These are phyloP conservation scores for Nyssa sinensis DNA, from an alignment of 148 eudicot genomes.

Conservation along the genomic window DNA sequence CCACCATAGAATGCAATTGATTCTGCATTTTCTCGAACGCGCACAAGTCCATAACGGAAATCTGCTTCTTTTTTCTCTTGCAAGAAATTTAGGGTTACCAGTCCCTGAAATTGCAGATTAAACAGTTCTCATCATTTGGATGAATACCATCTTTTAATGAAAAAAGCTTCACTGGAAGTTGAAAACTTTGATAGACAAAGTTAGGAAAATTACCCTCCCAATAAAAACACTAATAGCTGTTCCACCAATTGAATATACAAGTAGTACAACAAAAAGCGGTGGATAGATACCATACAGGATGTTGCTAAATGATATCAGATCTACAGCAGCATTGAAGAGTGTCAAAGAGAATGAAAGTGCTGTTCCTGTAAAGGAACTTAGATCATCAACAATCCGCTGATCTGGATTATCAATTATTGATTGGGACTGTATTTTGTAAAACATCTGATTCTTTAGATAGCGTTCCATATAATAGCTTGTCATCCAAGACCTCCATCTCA, in stretches of 20 bases:
- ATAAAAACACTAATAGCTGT: conserved; percentile 72
- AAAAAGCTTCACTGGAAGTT: conserved; percentile 1
- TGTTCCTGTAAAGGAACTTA: conserved; percentile 88
- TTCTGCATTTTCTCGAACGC: conserved; percentile 93
- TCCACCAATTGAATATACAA: conserved; percentile 81
- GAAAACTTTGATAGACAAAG: not conserved
- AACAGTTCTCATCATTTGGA: conserved; percentile 10
- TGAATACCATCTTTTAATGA: not conserved
- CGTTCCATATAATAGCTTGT: conserved; percentile 80
- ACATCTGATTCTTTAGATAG: conserved; percentile 67
- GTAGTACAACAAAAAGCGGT: conserved; percentile 77
- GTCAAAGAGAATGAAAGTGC: conserved; percentile 81
- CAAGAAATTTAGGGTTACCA: conserved; percentile 71
- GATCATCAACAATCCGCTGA: conserved; percentile 93
- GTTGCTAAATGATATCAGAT: conserved; percentile 88
- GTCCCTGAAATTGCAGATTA: conserved; percentile 46
- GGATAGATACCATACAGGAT: conserved; percentile 86
- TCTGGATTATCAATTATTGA: conserved; percentile 93
- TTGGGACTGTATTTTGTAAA: conserved; percentile 85
- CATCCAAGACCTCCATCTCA: conserved; percentile 99
- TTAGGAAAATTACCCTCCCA: conserved; percentile 60
- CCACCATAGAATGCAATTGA: conserved; percentile 94
- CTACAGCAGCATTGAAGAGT: conserved; percentile 79
- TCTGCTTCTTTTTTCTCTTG: conserved; percentile 98
- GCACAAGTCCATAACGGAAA: conserved; percentile 92